These are phyloP conservation scores for Boletus rufocinnamomeus DNA, from an alignment of 768 basidiomycete species.

Conservation along the genomic window DNA sequence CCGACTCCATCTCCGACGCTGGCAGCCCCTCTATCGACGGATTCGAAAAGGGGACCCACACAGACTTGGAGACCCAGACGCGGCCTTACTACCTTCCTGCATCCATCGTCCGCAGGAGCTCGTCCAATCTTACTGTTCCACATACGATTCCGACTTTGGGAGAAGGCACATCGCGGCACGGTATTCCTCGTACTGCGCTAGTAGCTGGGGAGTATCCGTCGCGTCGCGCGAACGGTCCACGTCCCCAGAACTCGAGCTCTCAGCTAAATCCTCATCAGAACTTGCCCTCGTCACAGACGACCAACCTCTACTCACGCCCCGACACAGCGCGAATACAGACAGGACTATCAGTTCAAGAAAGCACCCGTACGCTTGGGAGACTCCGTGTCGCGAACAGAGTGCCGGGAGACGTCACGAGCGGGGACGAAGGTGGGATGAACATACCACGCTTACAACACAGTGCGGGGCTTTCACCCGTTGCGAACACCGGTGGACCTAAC, in stretches of 20 bases:
- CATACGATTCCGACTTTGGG: conserved; percentile 12
- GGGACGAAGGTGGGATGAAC: conserved; percentile 33
- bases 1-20: conserved; percentile 9
- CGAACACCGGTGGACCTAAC: conserved; percentile 3
- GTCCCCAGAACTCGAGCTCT: conserved; percentile 11
- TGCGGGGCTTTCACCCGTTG: neutral
- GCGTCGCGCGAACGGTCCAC: neutral
- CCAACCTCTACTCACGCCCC: conserved; percentile 9
- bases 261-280: neutral
- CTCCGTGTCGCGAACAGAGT: conserved; percentile 51
- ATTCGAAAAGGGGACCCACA: conserved; percentile 2
- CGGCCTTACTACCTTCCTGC: conserved; percentile 28
- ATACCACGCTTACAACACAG: neutral
- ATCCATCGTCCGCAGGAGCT: conserved; percentile 22
- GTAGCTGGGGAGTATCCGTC: neutral
- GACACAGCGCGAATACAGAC: conserved; percentile 18
- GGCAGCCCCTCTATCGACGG: conserved; percentile 3
- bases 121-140: conserved; percentile 23
- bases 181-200: neutral
- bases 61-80: conserved; percentile 19
- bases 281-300: conserved; percentile 11
- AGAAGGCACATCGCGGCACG: conserved; percentile 8
- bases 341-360: conserved; percentile 32
- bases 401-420: conserved; percentile 47
- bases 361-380: conserved; percentile 42